Percentiles rank a stretch among this genome's conserved stretches.
Evolutionary conservation across 2,329 filamentous ascomycete species (phyloP).

Genomic region (Podosphaera fusca): DNA sequence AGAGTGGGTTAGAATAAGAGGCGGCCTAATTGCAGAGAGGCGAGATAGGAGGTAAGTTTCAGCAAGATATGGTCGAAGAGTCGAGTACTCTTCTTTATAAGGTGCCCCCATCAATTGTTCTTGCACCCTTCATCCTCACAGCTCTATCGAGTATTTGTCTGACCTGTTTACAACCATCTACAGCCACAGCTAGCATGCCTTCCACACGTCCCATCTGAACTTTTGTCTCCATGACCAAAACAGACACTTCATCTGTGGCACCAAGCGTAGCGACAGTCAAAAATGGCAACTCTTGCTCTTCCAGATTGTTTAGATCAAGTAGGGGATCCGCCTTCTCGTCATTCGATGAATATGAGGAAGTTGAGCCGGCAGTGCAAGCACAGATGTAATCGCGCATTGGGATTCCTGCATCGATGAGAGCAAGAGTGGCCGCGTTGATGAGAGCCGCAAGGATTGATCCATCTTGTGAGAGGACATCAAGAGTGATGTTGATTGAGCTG

Average conservation of each 20-base stretch:
- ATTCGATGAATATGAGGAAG: slow-evolving; percentile 37
- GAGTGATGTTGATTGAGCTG: slow-evolving; percentile 56
- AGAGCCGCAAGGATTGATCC: slow-evolving; percentile 75
- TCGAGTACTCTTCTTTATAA: background rate
- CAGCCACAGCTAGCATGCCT: slow-evolving; percentile 75
- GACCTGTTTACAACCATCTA: slow-evolving; percentile 79
- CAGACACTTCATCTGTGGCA: slow-evolving; percentile 48
- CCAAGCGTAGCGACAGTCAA: slow-evolving; percentile 68
- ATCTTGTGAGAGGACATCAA: slow-evolving; percentile 77
- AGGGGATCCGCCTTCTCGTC: slow-evolving; percentile 54
- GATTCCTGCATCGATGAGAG: slow-evolving; percentile 80
- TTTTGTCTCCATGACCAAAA: slow-evolving; percentile 67
- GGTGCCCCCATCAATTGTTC: slow-evolving; percentile 27
- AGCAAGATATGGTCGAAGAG: no score
- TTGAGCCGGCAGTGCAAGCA: slow-evolving; percentile 70
- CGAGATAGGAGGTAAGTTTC: no score
- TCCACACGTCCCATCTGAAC: slow-evolving; percentile 67
- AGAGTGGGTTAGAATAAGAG: no score
- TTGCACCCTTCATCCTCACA: slow-evolving; percentile 45
- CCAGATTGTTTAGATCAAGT: slow-evolving; percentile 54
- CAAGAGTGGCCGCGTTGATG: slow-evolving; percentile 76
- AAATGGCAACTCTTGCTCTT: slow-evolving; percentile 74
- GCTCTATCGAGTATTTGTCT: slow-evolving; percentile 59
- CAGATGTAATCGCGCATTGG: slow-evolving; percentile 85
- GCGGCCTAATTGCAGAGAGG: no score